A percentile compares a stretch with the other conserved stretches of the same genome.
phyloP scores from a whole-genome alignment of 495 filamentous ascomycete genomes.

The Hypoxylon fuscum region DNA sequence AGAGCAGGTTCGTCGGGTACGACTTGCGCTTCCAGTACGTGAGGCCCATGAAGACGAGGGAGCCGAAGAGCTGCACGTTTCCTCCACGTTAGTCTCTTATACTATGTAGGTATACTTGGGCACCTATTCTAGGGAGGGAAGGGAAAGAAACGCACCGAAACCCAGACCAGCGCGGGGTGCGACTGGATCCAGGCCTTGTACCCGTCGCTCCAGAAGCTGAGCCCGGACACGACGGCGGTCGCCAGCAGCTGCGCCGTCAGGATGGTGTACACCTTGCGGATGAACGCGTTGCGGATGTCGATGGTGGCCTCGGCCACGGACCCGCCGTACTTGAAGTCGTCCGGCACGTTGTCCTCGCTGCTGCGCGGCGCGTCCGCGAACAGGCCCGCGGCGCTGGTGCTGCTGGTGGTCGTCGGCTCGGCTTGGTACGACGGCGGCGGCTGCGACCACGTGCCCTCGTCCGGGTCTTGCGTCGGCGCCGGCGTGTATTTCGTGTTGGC shows the following conservation, averaged over 20 bases:
- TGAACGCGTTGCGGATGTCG: conserved; percentile 96
- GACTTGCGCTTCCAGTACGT: conserved; percentile 99
- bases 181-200: conserved; percentile 91
- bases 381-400: conserved; percentile 43
- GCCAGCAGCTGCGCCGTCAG: conserved; percentile 84
- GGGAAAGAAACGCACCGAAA: conserved; percentile 60
- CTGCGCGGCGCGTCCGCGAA: conserved; percentile 67
- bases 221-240: conserved; percentile 79
- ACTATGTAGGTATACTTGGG: conserved; percentile 23
- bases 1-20: conserved; percentile 93
- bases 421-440: conserved; percentile 82
- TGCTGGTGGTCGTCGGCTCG: conserved; percentile 45
- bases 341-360: conserved; percentile 88
- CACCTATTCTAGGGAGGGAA: conserved; percentile 21
- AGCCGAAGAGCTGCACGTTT: conserved; percentile 67
- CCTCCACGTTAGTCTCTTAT: conserved; percentile 25
- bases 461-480: conserved; percentile 79
- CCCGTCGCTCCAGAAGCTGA: conserved; percentile 81
- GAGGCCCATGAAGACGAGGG: conserved; percentile 81
- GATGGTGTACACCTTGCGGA: conserved; percentile 77
- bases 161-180: conserved; percentile 84
- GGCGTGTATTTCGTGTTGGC: conserved; percentile 73
- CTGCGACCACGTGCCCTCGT: conserved; percentile 73
- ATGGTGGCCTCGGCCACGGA: conserved; percentile 91
- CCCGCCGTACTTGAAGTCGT: conserved; percentile 99